Evolutionary conservation across 1,139 yeast genomes (phyloP), one percentile per base, ranked within the genome.

Genomic region (Ogataea hybrid): DNA sequence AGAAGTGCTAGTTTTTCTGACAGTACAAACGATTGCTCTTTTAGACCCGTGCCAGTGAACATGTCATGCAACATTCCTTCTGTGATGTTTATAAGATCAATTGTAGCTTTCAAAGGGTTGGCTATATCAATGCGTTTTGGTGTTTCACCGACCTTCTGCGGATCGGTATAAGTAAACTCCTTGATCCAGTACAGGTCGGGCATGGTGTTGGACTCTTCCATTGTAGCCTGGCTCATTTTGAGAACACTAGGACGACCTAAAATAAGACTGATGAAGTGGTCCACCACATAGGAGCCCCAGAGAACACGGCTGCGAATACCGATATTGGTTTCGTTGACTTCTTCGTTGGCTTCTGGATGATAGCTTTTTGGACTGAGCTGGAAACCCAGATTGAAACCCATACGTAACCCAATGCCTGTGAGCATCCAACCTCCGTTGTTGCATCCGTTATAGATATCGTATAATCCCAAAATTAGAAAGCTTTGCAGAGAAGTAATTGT

Each of bases 241-340:
- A 79, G 61, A 2, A 77, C 63, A 1, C 81, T 73, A 0, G 83
- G 81, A 37, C 84, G 61, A 3, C 84, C 84, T 37, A 79, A 58
- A 39, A 78, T 64, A 40, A 79, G 62, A 56, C 81, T 74, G 28
- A 78, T 77, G 52, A 77, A 77, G 53, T 77, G 83, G 54, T 79
- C 84, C 2, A 81, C 82, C 52, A 78, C 67, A 53, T 74, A 79
- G 81, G 70, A 14, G 2, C 84, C 84, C 84, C 84, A 79, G 55
- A 76, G 77, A 9, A 79, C 75, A 49, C 84, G 63, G 34, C 78
- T 71, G 47, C 83, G 65, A 43, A 79, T 76, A 25, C 73, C 77
- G 11, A 74, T 68, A 54, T 77, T 81, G 41, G 65, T 58, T 32
- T 60, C 57, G 31, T 55, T 39, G 10, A 31, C 57, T 36, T 58